A percentile compares a stretch with the other conserved stretches of the same genome.
These are phyloP conservation scores for Nannizzia gypsea DNA, from an alignment of 2,329 filamentous ascomycete species.

Conservation along the genomic window DNA sequence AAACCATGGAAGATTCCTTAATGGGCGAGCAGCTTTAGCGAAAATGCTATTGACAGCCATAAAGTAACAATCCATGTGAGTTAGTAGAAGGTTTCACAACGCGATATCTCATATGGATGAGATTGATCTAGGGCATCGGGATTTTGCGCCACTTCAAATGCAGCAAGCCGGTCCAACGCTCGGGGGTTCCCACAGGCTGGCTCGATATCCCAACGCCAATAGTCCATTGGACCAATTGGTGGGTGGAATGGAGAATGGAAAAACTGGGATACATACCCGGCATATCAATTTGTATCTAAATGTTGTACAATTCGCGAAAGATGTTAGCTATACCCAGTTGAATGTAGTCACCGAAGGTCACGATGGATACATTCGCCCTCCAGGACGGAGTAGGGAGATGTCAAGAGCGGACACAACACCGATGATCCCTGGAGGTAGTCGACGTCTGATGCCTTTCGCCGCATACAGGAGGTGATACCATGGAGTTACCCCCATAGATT, in stretches of 20 bases:
- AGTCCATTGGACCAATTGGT: not conserved
- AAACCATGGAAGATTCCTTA: not conserved
- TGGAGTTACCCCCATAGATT: not conserved
- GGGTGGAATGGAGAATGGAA: not conserved
- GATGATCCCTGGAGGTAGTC: not conserved
- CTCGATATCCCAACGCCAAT: not conserved
- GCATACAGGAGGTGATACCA: not conserved
- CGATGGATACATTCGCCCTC: not conserved
- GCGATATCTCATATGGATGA: too few relatives aligned
- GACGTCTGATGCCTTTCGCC: not conserved
- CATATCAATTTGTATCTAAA: not conserved
- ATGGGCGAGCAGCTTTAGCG: not conserved
- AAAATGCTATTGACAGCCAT: not conserved
- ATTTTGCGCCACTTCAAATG: too few relatives aligned
- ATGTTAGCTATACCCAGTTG: not conserved
- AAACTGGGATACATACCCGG: not conserved
- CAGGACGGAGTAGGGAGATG: not conserved
- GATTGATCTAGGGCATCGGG: too few relatives aligned
- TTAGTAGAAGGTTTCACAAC: not conserved
- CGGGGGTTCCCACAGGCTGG: not conserved
- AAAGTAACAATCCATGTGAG: not conserved
- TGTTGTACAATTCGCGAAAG: not conserved
- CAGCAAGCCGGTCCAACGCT: not conserved
- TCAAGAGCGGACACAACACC: not conserved
- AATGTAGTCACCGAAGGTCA: not conserved